Evolutionary conservation across 108 stramenopile species (phyloP), one percentile per base, ranked within the genome.

Genomic region (Cyclotella atomus): DNA sequence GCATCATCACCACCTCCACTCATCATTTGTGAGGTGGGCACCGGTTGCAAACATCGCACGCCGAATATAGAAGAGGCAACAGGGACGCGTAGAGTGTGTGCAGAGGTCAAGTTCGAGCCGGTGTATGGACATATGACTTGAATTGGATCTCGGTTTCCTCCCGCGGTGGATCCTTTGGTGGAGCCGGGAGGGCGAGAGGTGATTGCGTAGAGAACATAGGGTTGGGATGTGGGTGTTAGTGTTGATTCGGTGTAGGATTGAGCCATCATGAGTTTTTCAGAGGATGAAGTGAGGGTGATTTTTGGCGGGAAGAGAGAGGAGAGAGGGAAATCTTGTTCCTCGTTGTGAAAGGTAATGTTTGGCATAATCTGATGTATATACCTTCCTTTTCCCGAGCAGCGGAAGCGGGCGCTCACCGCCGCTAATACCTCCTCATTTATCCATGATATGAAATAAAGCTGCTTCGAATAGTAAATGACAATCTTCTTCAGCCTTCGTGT

Each of bases 101-200:
- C 15, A 28, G 7, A 38, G 27, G 77, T 71, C 0, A 79, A 44
- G 29, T 72, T 79, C 47, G 79, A 79, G 14, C 79, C 79, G 50
- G 71, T 79, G 79, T 68, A 73, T 20, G 79, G 79, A 56, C 79
- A 79, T 6, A 79, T 14, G 9, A 68, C 35, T 73, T 73, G 79
- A 21, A 82, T 66, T 53, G 81, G 71, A 36, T 76, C 68, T 21
- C 75, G 50, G 32, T 69, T 68, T 56, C 46, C 38, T 41, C 38
- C 65, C n/a, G 65, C 41, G 8, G 67, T 35, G 25, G 57, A 53
- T 35, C 50, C 49, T 2, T 36, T 33, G 45, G 62, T 56, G 35
- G 56, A 35, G 53, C 56, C 50, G 36, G 71, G 67, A n/a, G 77
- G 70, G 2, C 60, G 59, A 61, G 59, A 57, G 33, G 79, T 72